These are phyloP conservation scores for Coriaria nepalensis DNA, from an alignment of 306 rosid genomes.

Conservation along the genomic window DNA sequence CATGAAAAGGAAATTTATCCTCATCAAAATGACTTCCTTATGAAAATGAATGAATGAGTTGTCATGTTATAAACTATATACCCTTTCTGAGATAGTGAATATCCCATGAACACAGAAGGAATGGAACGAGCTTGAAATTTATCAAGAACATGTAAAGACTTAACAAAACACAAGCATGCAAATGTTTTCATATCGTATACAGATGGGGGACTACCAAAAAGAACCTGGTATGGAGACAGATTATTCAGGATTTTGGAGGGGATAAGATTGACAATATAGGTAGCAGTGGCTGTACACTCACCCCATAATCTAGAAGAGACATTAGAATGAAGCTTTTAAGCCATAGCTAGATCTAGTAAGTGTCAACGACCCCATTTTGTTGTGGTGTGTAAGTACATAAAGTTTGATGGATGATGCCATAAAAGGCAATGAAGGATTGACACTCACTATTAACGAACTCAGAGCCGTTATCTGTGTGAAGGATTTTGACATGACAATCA, in stretches of 20 bases:
- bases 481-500: not conserved
- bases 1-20: no score
- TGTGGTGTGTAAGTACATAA: not conserved
- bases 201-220: not conserved
- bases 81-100: not conserved
- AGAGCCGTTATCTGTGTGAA: not conserved
- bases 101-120: no score
- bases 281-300: not conserved
- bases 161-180: not conserved
- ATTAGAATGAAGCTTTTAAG: not conserved
- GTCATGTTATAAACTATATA: no score
- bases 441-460: not conserved
- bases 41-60: no score
- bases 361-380: not conserved
- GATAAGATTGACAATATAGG: not conserved
- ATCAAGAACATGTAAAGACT: not conserved
- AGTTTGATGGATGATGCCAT: not conserved
- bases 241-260: not conserved
- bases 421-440: not conserved
- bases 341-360: not conserved
- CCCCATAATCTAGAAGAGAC: not conserved
- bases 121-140: no score
- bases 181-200: not conserved
- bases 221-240: not conserved
- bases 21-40: no score